Conservation (phyloP, 108 stramenopile genomes). For the Nitzschia sp. region DNA sequence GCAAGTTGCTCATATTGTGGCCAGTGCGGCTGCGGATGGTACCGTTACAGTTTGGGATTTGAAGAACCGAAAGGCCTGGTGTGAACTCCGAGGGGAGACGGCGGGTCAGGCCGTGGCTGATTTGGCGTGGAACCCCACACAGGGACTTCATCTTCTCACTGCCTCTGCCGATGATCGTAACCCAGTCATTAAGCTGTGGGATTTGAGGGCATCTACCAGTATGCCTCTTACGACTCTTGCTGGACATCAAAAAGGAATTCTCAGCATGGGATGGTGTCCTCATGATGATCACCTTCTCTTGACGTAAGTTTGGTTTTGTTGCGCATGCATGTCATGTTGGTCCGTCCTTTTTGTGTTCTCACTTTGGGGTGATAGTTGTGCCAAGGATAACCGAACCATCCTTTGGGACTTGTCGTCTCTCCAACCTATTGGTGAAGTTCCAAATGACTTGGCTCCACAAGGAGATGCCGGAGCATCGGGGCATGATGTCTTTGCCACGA, state of each 20-base stretch:
- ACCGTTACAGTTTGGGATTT: constrained; percentile 93
- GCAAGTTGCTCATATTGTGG: constrained; percentile 94
- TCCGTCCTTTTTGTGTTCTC: background rate
- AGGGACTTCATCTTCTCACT: constrained; percentile 93
- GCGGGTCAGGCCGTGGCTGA: constrained; percentile 68
- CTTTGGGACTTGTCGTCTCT: constrained; percentile 92
- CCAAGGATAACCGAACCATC: constrained; percentile 94
- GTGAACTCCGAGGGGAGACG: constrained; percentile 75
- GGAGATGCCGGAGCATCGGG: constrained; percentile 35
- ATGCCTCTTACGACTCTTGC: constrained; percentile 86
- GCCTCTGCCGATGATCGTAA: constrained; percentile 88
- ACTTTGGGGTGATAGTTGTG: constrained; percentile 46
- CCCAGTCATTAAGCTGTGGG: constrained; percentile 93
- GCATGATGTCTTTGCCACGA: constrained; percentile 37
- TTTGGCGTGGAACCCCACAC: constrained; percentile 92
- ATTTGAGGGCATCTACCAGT: constrained; percentile 88
- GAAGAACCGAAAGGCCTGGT: constrained; percentile 93
- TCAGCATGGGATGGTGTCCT: constrained; percentile 95
- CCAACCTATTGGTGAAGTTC: constrained; percentile 87
- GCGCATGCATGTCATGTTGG: background rate
- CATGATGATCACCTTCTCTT: constrained; percentile 82
- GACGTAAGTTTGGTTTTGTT: constrained; percentile 37
- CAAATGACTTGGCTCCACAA: constrained; percentile 41
- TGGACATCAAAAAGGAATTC: constrained; percentile 89
- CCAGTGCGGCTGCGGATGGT: constrained; percentile 83